Evolutionary conservation across 768 basidiomycete genomes (phyloP).

Genomic region (Steccherinum ochraceum): DNA sequence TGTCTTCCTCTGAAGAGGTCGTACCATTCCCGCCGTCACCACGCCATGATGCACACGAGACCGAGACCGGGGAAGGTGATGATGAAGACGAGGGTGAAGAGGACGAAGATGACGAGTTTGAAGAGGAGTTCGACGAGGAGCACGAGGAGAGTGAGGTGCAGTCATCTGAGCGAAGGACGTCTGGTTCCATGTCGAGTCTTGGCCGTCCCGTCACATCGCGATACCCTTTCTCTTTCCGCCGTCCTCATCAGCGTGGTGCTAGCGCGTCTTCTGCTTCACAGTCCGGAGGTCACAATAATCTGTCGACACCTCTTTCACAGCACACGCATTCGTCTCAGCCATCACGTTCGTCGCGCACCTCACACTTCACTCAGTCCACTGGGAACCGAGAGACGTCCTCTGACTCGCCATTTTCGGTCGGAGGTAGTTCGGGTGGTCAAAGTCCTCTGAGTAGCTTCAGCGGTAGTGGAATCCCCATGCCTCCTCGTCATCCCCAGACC

Average conservation of each 20-base stretch:
- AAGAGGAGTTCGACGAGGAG: conserved; percentile 31
- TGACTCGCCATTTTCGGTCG: conserved; percentile 50
- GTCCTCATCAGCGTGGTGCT: conserved; percentile 38
- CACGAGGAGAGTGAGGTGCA: conserved; percentile 34
- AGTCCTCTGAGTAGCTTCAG: conserved; percentile 19
- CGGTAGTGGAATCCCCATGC: conserved; percentile 37
- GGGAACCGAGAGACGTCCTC: conserved; percentile 52
- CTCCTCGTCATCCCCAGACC: conserved; percentile 37
- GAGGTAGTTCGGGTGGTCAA: conserved; percentile 21
- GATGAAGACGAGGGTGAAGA: conserved; percentile 23
- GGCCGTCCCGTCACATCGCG: conserved; percentile 69
- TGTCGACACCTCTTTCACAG: conserved; percentile 8
- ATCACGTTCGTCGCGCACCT: conserved; percentile 31
- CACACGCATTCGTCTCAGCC: conserved; percentile 27
- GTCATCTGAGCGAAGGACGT: conserved; percentile 54
- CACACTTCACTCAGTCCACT: conserved; percentile 44
- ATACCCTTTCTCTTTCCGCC: conserved; percentile 65
- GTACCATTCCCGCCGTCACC: conserved; percentile 76
- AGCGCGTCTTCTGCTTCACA: conserved; percentile 28
- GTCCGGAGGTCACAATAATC: conserved; percentile 8
- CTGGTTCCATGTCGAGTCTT: conserved; percentile 81
- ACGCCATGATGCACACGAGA: conserved; percentile 29
- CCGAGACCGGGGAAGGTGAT: conserved; percentile 9
- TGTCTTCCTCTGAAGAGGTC: conserved; percentile 48
- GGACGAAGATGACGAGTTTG: conserved; percentile 38